Evolutionary conservation across 805 yeast species (phyloP).

Genomic region (Metschnikowia henanensis): DNA sequence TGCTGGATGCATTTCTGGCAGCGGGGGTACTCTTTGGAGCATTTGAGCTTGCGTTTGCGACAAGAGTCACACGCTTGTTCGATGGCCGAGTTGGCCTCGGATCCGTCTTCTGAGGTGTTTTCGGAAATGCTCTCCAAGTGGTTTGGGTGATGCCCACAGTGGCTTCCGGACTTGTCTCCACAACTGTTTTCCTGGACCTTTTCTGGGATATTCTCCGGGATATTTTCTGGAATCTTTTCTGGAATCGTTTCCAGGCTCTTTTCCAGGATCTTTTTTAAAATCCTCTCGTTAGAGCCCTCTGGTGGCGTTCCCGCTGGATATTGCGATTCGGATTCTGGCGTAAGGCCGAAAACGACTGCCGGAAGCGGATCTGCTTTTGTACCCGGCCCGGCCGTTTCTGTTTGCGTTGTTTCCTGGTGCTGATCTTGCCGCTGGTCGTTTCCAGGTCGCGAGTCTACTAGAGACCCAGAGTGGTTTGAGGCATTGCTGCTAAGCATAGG

Average conservation of each 20-base stretch:
- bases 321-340: neutral
- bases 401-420: too few species aligned
- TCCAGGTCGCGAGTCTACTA: conserved; percentile 2
- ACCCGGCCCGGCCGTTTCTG: neutral
- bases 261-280: too few species aligned
- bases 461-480: neutral
- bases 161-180: too few species aligned
- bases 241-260: too few species aligned
- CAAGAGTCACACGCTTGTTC: conserved; percentile 83
- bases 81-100: conserved; percentile 23
- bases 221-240: neutral
- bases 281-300: too few species aligned
- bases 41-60: conserved; percentile 73
- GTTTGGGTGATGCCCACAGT: too few species aligned
- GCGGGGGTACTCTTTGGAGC: conserved; percentile 76
- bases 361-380: neutral
- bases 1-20: conserved; percentile 75
- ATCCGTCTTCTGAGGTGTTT: neutral
- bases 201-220: neutral
- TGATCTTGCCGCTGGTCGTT: neutral
- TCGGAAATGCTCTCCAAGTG: neutral
- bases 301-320: too few species aligned
- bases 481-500: conserved; percentile 1
- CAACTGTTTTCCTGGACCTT: too few species aligned
- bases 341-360: neutral